Evolutionary conservation across 2,329 filamentous ascomycete species (phyloP).

Genomic region (Graphium sp.): DNA sequence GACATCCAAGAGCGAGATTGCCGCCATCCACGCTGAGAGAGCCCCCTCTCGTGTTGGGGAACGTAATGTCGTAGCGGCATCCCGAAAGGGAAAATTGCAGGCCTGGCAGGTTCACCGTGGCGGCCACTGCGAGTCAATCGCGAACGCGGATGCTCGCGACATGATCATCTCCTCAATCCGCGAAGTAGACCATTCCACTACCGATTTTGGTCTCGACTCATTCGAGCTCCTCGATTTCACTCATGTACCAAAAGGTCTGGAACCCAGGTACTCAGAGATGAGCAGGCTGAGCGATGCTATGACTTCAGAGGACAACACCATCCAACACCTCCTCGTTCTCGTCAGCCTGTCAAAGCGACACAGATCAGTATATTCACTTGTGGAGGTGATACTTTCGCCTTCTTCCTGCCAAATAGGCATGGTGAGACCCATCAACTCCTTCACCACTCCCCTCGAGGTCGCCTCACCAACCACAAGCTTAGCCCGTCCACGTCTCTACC

Average conservation of each 20-base stretch:
- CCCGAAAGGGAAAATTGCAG: slow-evolving; percentile 61
- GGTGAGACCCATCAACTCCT: slow-evolving; percentile 51
- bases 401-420: slow-evolving; percentile 40
- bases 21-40: slow-evolving; percentile 59
- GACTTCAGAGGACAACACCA: slow-evolving; percentile 28
- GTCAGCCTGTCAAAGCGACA: slow-evolving; percentile 35
- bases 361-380: slow-evolving; percentile 50
- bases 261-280: slow-evolving; percentile 29
- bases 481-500: slow-evolving; percentile 47
- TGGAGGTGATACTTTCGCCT: slow-evolving; percentile 50
- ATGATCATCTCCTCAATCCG: slow-evolving; percentile 46
- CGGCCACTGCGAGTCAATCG: slow-evolving; percentile 60
- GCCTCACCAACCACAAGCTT: slow-evolving; percentile 18
- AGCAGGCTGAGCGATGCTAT: slow-evolving; percentile 33
- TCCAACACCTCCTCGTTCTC: slow-evolving; percentile 45
- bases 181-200: slow-evolving; percentile 28
- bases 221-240: slow-evolving; percentile 70
- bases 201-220: slow-evolving; percentile 33
- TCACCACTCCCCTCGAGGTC: slow-evolving; percentile 31
- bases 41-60: slow-evolving; percentile 64
- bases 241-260: slow-evolving; percentile 39
- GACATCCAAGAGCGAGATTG: slow-evolving; percentile 59
- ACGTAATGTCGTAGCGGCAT: slow-evolving; percentile 67
- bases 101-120: slow-evolving; percentile 82
- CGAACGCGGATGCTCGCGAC: slow-evolving; percentile 54